Evolutionary conservation across 2,329 filamentous ascomycete genomes (phyloP).

Genomic region (Penicillium capsulatum): DNA sequence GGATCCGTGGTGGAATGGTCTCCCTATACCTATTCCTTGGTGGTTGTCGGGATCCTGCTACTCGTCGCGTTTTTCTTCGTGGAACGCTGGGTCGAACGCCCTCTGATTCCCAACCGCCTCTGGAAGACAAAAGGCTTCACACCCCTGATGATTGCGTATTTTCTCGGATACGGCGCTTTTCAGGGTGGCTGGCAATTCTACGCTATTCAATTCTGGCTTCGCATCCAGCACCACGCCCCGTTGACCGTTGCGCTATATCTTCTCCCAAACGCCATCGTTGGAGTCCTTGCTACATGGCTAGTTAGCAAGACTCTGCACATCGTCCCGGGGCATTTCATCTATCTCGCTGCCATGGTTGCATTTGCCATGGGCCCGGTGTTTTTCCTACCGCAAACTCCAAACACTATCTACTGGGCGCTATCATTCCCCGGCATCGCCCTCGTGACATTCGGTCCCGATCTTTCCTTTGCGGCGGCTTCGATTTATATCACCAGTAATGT

Average conservation of each 20-base stretch:
- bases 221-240: constrained; percentile 32
- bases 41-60: constrained; percentile 46
- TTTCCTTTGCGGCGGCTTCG: constrained; percentile 44
- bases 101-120: constrained; percentile 42
- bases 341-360: constrained; percentile 38
- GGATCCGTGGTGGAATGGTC: constrained; percentile 46
- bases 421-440: constrained; percentile 42
- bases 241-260: constrained; percentile 41
- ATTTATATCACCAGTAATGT: constrained; percentile 46
- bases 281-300: constrained; percentile 41
- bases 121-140: constrained; percentile 42
- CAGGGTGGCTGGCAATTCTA: constrained; percentile 37
- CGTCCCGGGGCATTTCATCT: constrained; percentile 43
- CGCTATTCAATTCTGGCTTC: constrained; percentile 34
- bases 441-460: constrained; percentile 44
- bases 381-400: constrained; percentile 36
- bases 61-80: constrained; percentile 45
- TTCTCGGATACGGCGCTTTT: constrained; percentile 42
- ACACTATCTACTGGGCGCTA: constrained; percentile 41
- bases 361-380: constrained; percentile 32
- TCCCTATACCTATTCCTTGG: constrained; percentile 44
- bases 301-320: constrained; percentile 42
- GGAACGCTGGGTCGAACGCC: constrained; percentile 41
- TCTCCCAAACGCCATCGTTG: constrained; percentile 41
- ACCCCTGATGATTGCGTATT: constrained; percentile 39